Conservation (phyloP, 495 filamentous ascomycete genomes). For the Thermochaetoides thermophila region DNA sequence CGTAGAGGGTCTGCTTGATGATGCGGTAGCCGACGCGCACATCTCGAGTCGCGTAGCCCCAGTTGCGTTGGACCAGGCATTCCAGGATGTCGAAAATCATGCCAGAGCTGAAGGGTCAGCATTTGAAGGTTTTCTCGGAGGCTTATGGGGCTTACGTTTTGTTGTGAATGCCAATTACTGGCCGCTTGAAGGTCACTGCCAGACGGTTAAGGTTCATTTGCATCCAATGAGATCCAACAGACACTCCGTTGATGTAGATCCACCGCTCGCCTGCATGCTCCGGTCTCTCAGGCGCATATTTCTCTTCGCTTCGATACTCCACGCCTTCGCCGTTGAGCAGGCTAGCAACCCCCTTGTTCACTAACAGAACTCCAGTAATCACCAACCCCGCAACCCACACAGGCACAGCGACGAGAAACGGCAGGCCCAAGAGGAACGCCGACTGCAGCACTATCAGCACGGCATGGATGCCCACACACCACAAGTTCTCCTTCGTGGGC, state of each 20-base stretch:
- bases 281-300: constrained; percentile 26
- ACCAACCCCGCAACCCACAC: constrained; percentile 31
- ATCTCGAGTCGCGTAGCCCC: constrained; percentile 56
- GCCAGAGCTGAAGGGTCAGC: constrained; percentile 35
- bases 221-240: constrained; percentile 44
- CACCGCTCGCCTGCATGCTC: constrained; percentile 47
- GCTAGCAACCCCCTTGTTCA: constrained; percentile 37
- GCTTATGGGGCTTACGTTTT: constrained; percentile 45
- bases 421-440: constrained; percentile 33
- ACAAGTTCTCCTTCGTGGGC: constrained; percentile 31
- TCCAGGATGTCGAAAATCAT: constrained; percentile 62
- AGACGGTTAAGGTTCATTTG: constrained; percentile 58
- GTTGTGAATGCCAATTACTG: constrained; percentile 70
- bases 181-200: constrained; percentile 58
- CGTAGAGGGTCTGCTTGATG: constrained; percentile 44
- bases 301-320: constrained; percentile 26
- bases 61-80: constrained; percentile 63
- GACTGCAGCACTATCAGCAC: constrained; percentile 38
- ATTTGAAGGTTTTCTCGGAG: too few relatives aligned
- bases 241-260: constrained; percentile 62
- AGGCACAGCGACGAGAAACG: constrained; percentile 33
- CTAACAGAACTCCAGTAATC: constrained; percentile 20
- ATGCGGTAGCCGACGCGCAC: constrained; percentile 41
- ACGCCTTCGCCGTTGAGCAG: constrained; percentile 33
- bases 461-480: constrained; percentile 35